Evolutionary conservation across 345 rosid species (phyloP), one percentile per base, ranked within the genome.

Genomic region (Erodium maritimum): DNA sequence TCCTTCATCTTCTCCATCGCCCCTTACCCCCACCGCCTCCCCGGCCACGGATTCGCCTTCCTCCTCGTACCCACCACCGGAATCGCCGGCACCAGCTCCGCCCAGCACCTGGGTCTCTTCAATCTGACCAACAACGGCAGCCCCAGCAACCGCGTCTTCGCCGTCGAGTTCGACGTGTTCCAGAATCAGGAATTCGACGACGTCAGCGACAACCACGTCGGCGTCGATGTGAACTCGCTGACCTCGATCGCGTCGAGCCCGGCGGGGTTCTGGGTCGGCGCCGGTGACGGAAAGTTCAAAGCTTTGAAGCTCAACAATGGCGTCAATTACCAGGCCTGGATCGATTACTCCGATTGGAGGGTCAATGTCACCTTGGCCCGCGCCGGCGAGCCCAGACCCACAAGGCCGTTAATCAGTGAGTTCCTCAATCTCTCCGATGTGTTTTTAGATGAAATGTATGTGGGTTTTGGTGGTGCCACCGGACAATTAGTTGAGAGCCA

Each of bases 271-370:
- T 89, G 81, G 79, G 54, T 67, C 3, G 73, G 71, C 59, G 19
- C 16, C n/a, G 53, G 59, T 29, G 19, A 56, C 25, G 76, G 42
- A 18, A 62, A 56, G 1, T 84, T 90, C 63, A 59, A 73, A 71
- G 62, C 58, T 20, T 54, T 78, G 80, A 75, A 74, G 80, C 80
- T 90, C 11, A 87, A 87, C 51, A 65, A 65, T 52, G 97, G 97
- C 16, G 67, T 74, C 54, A 90, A 87, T 42, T 90, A 90, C 61
- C 95, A 87, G 55, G 97, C 79, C 55, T 91, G 97, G 90, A 77
- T 82, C 58, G 95, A 85, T 60, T 84, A 85, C 51, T 63, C 24
- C 11, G 83, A 75, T 52, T 81, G 72, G 52, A 57, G 77, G 23
- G 22, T 79, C 22, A 78, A 58, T 57, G 80, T 80, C 54, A 61